Evolutionary conservation across 257 asterid genomes (phyloP), one percentile per base, ranked within the genome.

Genomic region (Phtheirospermum japonicum): DNA sequence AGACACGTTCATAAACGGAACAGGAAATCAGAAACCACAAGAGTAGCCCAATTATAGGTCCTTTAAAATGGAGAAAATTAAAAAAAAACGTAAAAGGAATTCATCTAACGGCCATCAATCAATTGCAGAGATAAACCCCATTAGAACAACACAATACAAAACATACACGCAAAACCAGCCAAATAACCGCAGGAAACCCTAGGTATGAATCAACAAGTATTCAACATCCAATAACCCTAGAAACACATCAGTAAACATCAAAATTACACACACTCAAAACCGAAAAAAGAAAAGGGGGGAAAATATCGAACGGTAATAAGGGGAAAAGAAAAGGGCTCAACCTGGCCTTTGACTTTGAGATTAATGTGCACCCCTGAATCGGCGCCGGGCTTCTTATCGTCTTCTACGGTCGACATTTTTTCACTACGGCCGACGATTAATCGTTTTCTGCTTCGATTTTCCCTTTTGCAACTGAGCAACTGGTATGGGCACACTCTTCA

Each of bases 311-410:
- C 13, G n/a, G n/a, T 42, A 0, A 17, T 5, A 13, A n/a, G 8
- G 17, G 6, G 49, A 16, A 42, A 42, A 40, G 4, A 3, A 7
- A 14, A 48, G 54, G 28, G 54, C 1, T 4, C 5, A 7, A 48
- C 54, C 30, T 48, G 54, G 26, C 54, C 54, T 48, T 48, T 48
- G 28, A 48, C 54, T 48, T 48, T 48, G 8, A 48, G 54, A 48
- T 48, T 48, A 7, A 48, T 48, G 28, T 48, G 54, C 0, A 48
- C 28, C 23, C 23, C 28, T 7, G 54, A 48, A 48, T 48, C 54
- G 13, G 26, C 54, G 54, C 23, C 28, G 28, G 54, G 54, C 28
- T 48, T 48, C 54, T 48, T 16, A 9, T 48, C 54, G 54, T 48
- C 54, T 20, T 48, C 54, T 4, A 16, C 54, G 4, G 54, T 48